These are phyloP conservation scores for Colletotrichum higginsianum DNA, from an alignment of 2,329 filamentous ascomycete genomes.

Conservation along the genomic window DNA sequence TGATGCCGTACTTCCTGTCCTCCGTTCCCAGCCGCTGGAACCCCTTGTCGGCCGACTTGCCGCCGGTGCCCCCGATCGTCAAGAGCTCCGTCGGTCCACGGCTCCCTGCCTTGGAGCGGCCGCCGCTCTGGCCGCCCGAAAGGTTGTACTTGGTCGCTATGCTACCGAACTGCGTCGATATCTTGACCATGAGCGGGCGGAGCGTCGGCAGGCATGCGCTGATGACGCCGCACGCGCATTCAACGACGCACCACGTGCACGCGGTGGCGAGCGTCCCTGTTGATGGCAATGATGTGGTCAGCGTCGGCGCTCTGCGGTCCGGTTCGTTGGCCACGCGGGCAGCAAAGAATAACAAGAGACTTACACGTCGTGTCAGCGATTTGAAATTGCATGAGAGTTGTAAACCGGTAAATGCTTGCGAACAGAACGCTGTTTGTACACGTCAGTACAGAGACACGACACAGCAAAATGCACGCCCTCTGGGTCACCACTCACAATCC, in stretches of 20 bases:
- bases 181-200: conserved; percentile 49
- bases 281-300: background rate
- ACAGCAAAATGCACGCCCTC: too few relatives aligned
- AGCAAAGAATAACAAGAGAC: background rate
- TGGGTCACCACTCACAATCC: conserved; percentile 49
- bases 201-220: conserved; percentile 60
- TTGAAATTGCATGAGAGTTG: conserved; percentile 49
- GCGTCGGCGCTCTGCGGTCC: background rate
- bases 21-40: conserved; percentile 32
- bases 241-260: conserved; percentile 53
- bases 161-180: conserved; percentile 35
- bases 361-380: conserved; percentile 45
- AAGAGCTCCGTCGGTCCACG: conserved; percentile 35
- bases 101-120: conserved; percentile 11
- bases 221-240: conserved; percentile 54
- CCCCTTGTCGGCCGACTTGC: conserved; percentile 32
- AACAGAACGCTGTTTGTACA: conserved; percentile 15
- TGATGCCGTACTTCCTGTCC: conserved; percentile 26
- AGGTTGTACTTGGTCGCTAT: conserved; percentile 36
- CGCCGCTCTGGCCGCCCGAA: conserved; percentile 31
- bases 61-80: conserved; percentile 32
- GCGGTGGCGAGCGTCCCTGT: conserved; percentile 49
- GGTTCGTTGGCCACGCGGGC: too few relatives aligned
- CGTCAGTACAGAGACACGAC: background rate
- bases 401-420: conserved; percentile 48